Base-by-base conservation (phyloP, 805 yeast species). In the Nakazawaea ambrosiae region DNA sequence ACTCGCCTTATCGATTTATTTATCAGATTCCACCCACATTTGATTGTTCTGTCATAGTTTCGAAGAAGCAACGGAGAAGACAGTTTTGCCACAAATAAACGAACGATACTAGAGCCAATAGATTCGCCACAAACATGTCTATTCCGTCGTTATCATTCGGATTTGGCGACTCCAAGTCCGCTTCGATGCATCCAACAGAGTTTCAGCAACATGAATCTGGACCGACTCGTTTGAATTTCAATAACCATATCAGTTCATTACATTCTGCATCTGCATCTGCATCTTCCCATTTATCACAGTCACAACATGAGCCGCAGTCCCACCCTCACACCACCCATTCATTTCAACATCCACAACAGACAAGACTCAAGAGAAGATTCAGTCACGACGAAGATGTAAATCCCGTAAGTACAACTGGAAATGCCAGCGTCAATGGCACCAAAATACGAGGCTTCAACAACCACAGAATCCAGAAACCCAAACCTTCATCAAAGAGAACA, bases 61-160 rank as follows among this genome's bases (percentile, higher is more conserved):
- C n/a, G n/a, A n/a, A n/a, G n/a, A n/a, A n/a, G n/a, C n/a, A n/a
- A n/a, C n/a, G n/a, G n/a, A n/a, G n/a, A n/a, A n/a, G n/a, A n/a
- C n/a, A n/a, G n/a, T n/a, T n/a, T n/a, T n/a, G n/a, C n/a, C n/a
- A n/a, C n/a, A n/a, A n/a, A n/a, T n/a, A n/a, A n/a, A n/a, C n/a
- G n/a, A n/a, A n/a, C n/a, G n/a, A n/a, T n/a, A n/a, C n/a, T n/a
- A n/a, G n/a, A n/a, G n/a, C n/a, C n/a, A n/a, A n/a, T n/a, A n/a
- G n/a, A n/a, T n/a, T n/a, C n/a, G n/a, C n/a, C n/a, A 23, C 27
- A 27, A 12, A 24, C 12, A 35, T 35, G 38, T 28, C 38, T 10
- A 15, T 35, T 15, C 38, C 38, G 16, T 35, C 38, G 24, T 18
- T 35, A 16, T 27, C 38, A 22, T 35, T 35, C 24, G 33, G 23